These are phyloP conservation scores for Scedosporium dehoogii DNA, from an alignment of 2,329 filamentous ascomycete genomes.

Conservation along the genomic window DNA sequence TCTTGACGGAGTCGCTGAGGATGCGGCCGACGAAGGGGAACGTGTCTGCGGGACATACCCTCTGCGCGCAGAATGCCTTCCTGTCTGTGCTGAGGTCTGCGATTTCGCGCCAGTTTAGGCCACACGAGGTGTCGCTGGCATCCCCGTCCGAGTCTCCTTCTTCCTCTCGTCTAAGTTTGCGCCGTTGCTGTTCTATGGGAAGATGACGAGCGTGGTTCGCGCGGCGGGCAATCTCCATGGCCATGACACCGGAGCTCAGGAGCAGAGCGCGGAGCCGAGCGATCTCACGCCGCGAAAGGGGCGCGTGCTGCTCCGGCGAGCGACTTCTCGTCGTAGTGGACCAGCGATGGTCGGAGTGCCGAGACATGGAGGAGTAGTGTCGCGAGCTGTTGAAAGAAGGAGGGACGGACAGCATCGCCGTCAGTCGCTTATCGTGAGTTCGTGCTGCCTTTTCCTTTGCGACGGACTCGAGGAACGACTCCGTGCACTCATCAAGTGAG, in stretches of 20 bases:
- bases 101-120: conserved; percentile 31
- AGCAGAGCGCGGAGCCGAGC: conserved; percentile 69
- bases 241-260: conserved; percentile 80
- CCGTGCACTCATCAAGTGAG: background rate
- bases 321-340: conserved; percentile 35
- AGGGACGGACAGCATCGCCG: conserved; percentile 20
- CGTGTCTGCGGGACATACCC: conserved; percentile 30
- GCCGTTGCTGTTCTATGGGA: background rate
- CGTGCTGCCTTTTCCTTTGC: background rate
- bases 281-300: conserved; percentile 60
- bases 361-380: conserved; percentile 3
- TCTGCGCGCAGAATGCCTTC: conserved; percentile 20
- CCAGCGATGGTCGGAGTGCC: conserved; percentile 31
- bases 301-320: conserved; percentile 22
- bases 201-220: conserved; percentile 31
- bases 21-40: conserved; percentile 45
- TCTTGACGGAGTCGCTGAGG: conserved; percentile 35
- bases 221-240: conserved; percentile 64
- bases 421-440: conserved; percentile 22
- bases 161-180: background rate
- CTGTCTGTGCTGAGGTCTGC: conserved; percentile 28
- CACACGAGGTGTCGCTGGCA: conserved; percentile 10
- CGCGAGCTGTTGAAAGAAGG: conserved; percentile 5
- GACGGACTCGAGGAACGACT: background rate
- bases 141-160: conserved; percentile 6